Evolutionary conservation across 768 basidiomycete species (phyloP), one percentile per base, ranked within the genome.

Genomic region (Mycena chlorophos): DNA sequence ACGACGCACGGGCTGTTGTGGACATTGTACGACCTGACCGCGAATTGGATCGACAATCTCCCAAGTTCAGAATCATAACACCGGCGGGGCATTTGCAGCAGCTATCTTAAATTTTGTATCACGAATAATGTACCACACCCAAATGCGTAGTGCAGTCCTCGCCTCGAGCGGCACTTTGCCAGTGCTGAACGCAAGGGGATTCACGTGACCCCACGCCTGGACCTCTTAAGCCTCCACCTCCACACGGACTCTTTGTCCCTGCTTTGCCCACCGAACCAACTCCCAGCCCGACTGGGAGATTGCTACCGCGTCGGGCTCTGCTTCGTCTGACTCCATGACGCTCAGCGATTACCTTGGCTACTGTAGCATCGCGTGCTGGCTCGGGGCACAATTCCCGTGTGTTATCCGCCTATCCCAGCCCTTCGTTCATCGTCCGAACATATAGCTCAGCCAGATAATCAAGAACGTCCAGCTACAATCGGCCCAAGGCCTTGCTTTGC

Each of bases 1-100:
- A 91, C 94, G 28, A 96, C 94, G 5, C 95, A 97, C 62, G 95
- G 95, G 20, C 76, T 96, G 34, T 76, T 95, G 49, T 97, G 94
- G 94, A 96, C 94, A 6, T 78, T 97, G 57, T 94, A 94, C 69
- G 94, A 97, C 74, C 73, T 87, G 62, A 85, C 83, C 27, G 81
- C 86, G 37, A 74, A 81, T 63, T 89, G 87, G 69, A 90, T 92
- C 65, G 89, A 92, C 65, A 67, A 71, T 55, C 71, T 85, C 51
- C 81, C 82, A 22, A 51, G 52, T 13, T 6, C 6, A 40, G 10
- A 40, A 20, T 19, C 12, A 13, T 12, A 40, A 13, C 19, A 8
- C 31, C 17, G 8, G 31, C 31, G 17, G 31, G 31, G 31, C 31
- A 34, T 17, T 34, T 8, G 31, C 8, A 34, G 8, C 31, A 17